phyloP scores from a whole-genome alignment of 1,284 basidiomycete genomes.

The Cryptococcus neoformans region DNA sequence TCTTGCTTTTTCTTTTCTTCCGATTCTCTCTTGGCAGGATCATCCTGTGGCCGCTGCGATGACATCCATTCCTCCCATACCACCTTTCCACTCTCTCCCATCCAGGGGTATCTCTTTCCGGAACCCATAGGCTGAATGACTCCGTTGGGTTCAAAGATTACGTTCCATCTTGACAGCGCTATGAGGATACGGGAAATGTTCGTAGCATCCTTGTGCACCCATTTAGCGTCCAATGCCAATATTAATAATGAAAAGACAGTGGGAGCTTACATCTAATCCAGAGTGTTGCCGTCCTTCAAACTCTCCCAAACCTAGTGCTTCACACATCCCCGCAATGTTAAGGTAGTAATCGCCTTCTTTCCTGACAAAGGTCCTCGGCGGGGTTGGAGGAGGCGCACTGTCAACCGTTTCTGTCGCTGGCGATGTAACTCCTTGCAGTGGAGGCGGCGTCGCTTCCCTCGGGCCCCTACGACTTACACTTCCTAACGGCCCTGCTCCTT shows the following conservation, averaged over 20 bases:
- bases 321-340: conserved; percentile 46
- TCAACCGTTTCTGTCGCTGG: background rate
- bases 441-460: background rate
- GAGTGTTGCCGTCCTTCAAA: conserved; percentile 82
- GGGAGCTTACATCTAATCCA: conserved; percentile 71
- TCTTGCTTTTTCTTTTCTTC: background rate
- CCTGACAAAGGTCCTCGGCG: background rate
- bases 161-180: conserved; percentile 65
- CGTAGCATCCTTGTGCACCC: conserved; percentile 66
- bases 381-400: background rate
- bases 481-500: background rate
- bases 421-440: background rate
- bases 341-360: conserved; percentile 25
- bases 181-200: conserved; percentile 76
- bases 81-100: conserved; percentile 46
- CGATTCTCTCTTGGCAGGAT: background rate
- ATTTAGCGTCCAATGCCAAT: background rate
- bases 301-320: conserved; percentile 44
- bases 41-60: background rate
- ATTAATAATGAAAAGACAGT: background rate
- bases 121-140: conserved; percentile 57
- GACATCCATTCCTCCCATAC: conserved; percentile 40
- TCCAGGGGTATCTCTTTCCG: conserved; percentile 41
- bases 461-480: background rate
- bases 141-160: conserved; percentile 69